A percentile compares a stretch with the other conserved stretches of the same genome.
phyloP scores from a whole-genome alignment of 2,329 filamentous ascomycete species.

The Tolypocladium pustulatum region DNA sequence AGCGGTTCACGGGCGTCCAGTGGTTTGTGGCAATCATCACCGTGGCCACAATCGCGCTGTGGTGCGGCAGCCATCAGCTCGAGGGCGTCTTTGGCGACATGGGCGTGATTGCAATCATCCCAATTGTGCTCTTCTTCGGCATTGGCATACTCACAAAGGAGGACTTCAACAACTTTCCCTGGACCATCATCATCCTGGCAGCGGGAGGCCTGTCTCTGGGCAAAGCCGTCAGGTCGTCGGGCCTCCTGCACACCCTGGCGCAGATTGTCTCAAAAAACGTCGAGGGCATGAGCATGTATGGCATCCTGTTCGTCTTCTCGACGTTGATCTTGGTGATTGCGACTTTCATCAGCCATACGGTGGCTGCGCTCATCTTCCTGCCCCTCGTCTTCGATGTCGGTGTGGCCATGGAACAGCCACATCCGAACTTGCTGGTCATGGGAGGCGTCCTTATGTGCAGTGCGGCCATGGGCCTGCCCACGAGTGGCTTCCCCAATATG shows the following conservation, averaged over 20 bases:
- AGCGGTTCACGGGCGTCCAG: conserved; percentile 78
- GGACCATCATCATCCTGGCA: conserved; percentile 98
- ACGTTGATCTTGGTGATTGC: conserved; percentile 80
- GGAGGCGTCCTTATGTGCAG: conserved; percentile 90
- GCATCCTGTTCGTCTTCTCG: conserved; percentile 77
- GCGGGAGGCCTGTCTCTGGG: conserved; percentile 87
- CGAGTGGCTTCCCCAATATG: conserved; percentile 97
- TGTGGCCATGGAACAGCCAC: conserved; percentile 72
- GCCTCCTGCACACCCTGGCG: conserved; percentile 82
- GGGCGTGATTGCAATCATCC: conserved; percentile 95
- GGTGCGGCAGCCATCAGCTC: conserved; percentile 87
- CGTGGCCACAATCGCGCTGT: conserved; percentile 72
- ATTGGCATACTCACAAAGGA: conserved; percentile 95
- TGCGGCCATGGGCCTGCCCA: conserved; percentile 91
- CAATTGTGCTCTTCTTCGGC: conserved; percentile 91
- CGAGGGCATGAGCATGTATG: conserved; percentile 71
- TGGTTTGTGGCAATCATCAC: conserved; percentile 88
- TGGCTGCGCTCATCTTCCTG: conserved; percentile 88
- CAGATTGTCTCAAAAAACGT: conserved; percentile 63
- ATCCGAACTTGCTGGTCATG: conserved; percentile 94
- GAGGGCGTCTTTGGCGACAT: conserved; percentile 89
- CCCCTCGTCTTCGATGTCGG: conserved; percentile 86
- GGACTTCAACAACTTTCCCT: conserved; percentile 99
- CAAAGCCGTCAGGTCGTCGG: conserved; percentile 88
- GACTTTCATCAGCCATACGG: conserved; percentile 96